Conservation (phyloP, 1,139 yeast species). For the Geotrichum cucujoidarum region DNA sequence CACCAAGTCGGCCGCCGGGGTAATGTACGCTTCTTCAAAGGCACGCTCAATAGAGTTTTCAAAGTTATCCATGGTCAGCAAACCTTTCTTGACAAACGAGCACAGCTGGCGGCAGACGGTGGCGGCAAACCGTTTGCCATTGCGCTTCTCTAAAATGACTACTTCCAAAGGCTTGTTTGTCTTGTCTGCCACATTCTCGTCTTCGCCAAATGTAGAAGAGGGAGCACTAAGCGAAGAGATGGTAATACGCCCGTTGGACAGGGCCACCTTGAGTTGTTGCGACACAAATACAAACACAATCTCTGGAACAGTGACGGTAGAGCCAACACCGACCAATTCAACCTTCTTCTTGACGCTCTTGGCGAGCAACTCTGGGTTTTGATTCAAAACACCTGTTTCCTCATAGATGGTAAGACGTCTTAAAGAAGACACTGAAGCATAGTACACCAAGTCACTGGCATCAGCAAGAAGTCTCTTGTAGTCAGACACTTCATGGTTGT, state of each 20-base stretch:
- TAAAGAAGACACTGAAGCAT: slow-evolving; percentile 22
- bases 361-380: slow-evolving; percentile 19
- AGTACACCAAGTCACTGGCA: slow-evolving; percentile 24
- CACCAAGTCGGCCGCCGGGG: slow-evolving; percentile 11
- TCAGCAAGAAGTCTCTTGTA: slow-evolving; percentile 23
- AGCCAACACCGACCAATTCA: slow-evolving; percentile 10
- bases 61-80: slow-evolving; percentile 9
- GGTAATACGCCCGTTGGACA: slow-evolving; percentile 8
- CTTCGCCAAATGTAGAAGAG: background rate
- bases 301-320: slow-evolving; percentile 13
- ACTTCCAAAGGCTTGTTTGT: slow-evolving; percentile 12
- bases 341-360: slow-evolving; percentile 16
- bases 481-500: slow-evolving; percentile 20
- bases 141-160: slow-evolving; percentile 10
- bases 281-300: slow-evolving; percentile 13
- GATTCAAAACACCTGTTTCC: slow-evolving; percentile 21
- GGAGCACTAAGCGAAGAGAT: background rate
- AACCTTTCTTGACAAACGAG: slow-evolving; percentile 11
- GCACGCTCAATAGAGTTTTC: slow-evolving; percentile 12
- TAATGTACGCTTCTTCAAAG: slow-evolving; percentile 13
- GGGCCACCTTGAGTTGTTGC: slow-evolving; percentile 2
- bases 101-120: slow-evolving; percentile 11
- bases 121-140: slow-evolving; percentile 12
- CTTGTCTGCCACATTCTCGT: background rate
- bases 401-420: slow-evolving; percentile 27